Evolutionary conservation across 352 stramenopile genomes (phyloP), one percentile per base, ranked within the genome.

Genomic region (Phytophthora foliorum): DNA sequence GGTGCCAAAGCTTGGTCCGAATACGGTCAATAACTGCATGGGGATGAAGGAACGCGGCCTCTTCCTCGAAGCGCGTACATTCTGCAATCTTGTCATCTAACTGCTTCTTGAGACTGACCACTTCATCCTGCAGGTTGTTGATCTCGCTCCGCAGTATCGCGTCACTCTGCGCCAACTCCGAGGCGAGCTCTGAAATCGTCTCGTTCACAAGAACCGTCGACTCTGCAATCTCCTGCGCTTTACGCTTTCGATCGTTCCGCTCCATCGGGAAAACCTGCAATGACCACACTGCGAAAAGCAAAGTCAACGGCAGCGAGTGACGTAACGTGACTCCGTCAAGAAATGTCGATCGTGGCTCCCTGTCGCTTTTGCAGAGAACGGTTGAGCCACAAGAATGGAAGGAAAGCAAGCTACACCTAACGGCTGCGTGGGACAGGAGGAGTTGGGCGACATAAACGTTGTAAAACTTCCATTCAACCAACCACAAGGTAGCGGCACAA

Each of bases 21-120:
- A 66, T 45, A 6, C 70, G 65, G 21, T 78, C 70, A 11, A 78
- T 51, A 2, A 78, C 63, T 2, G 65, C 65, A 49, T 78, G 65
- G 3, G 66, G 65, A 45, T 78, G 70, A 16, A 71, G 58, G 16
- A 69, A 72, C 1, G 17, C 36, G 10, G 49, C 60, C 29, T 61
- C 27, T 0, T 22, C 36, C 21, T 78, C 2, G 5, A 51, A 39
- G 14, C 45, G 56, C 3, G 8, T 14, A n/a, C 49, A 58, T 38
- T 75, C 59, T 17, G 68, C 65, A 14, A 6, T 49, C 54, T 58
- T 64, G n/a, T 54, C 59, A 3, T 3, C 34, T 14, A 78, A n/a
- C n/a, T 72, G 48, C 25, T 71, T 75, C 53, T 75, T 46, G 0
- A 72, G 38, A 24, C 22, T 50, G 11, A 17, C 41, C 16, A 75